Base-by-base conservation (phyloP, 139 green algal genomes). In the Volvox africanus region DNA sequence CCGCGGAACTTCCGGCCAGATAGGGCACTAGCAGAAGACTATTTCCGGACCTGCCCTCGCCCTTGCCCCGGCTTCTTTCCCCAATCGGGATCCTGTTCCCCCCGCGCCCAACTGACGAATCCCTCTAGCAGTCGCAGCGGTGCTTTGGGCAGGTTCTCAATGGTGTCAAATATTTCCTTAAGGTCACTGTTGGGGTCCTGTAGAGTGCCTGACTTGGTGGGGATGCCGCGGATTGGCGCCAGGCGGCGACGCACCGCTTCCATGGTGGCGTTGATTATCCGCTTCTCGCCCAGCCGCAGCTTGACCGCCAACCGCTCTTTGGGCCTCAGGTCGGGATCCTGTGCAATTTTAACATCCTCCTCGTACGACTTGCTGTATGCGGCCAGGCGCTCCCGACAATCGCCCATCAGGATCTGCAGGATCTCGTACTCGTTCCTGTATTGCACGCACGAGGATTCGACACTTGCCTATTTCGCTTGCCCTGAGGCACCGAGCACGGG, bases 391-490 rank as follows among this genome's bases (percentile, higher is more conserved):
- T 99, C 97, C 0, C 97, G 93, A 83, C 96, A 97, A 78, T 99
- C 98, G 13, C 93, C 95, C 95, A 99, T 97, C 35, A 99, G 92
- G 76, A 99, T 91, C 94, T 99, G 96, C 88, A 99, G 95, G 77
- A 98, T 94, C 94, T 99, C 98, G 90, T 99, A 99, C 95, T 99
- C 98, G 92, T 99, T 99, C 88, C 86, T 90, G 86, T 2, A 22
- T 35, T 30, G 61, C 24, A 55, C 44, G 44, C 44, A 55, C 44
- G 44, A 55, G 44, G 44, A 55, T 55, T 9, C 44, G 44, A 55
- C 44, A 55, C 44, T 5, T 55, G 9, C 44, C 5, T 55, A 55
- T 9, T 55, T 9, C 5, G 44, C 5, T 9, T 55, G 9, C 5
- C 44, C n/a, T n/a, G n/a, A n/a, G 44, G 44, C 44, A 55, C 5